These are phyloP conservation scores for Phytophthora tubulina DNA, from an alignment of 352 stramenopile species.

Conservation along the genomic window DNA sequence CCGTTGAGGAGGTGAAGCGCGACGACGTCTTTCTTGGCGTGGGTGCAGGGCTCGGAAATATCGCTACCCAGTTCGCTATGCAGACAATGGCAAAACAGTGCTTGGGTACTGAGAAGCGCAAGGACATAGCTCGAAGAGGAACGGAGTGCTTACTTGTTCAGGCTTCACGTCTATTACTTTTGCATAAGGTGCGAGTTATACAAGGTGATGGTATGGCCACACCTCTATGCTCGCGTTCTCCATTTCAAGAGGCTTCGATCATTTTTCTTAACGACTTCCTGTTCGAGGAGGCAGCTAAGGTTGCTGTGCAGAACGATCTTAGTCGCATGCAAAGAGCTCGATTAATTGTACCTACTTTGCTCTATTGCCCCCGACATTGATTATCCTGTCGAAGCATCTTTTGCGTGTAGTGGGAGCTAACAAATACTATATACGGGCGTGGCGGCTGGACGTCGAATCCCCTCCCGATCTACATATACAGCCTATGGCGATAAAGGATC, in stretches of 20 bases:
- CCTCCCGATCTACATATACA: constrained; percentile 13
- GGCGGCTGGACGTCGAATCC: not conserved
- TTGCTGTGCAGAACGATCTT: not conserved
- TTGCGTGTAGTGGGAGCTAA: constrained; percentile 1
- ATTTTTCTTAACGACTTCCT: constrained; percentile 22
- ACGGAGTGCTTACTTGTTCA: not conserved
- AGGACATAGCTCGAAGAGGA: not conserved
- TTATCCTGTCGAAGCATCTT: constrained; percentile 2
- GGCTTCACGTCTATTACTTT: not conserved
- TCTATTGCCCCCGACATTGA: constrained; percentile 3
- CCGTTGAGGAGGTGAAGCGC: not conserved
- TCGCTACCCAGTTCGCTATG: constrained; percentile 6
- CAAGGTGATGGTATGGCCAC: constrained; percentile 8
- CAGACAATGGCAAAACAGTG: constrained; percentile 9
- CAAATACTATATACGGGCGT: not conserved
- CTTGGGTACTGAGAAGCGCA: constrained; percentile 12
- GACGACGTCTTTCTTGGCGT: not conserved
- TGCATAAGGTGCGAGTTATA: constrained; percentile 13
- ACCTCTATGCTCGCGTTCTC: not conserved
- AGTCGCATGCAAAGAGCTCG: constrained; percentile 8
- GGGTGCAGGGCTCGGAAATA: constrained; percentile 5
- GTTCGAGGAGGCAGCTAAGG: constrained; percentile 5
- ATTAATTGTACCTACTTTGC: constrained; percentile 11
- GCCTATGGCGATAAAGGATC: too few species aligned
- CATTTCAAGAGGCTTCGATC: constrained; percentile 5